Evolutionary conservation across 2,329 filamentous ascomycete genomes (phyloP).

Genomic region (Dothidotthia symphoricarpi): DNA sequence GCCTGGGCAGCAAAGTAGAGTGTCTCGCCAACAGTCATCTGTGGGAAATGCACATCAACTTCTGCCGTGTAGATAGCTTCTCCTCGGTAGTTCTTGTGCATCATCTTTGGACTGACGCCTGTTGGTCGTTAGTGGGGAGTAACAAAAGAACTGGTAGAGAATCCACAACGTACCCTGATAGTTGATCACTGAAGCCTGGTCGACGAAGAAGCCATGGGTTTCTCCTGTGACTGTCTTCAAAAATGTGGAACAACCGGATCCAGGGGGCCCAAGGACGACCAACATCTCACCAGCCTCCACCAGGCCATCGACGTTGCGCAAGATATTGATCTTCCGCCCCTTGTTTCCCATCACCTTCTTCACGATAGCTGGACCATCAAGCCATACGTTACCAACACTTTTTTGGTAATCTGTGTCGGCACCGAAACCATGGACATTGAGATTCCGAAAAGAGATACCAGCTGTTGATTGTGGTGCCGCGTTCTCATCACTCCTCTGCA

Average conservation of each 20-base stretch:
- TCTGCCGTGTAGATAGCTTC: conserved; percentile 87
- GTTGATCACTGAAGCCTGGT: conserved; percentile 70
- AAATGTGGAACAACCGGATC: conserved; percentile 74
- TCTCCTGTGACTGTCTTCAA: conserved; percentile 83
- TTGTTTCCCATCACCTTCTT: conserved; percentile 38
- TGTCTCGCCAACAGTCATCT: conserved; percentile 74
- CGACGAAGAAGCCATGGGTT: conserved; percentile 74
- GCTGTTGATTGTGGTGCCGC: conserved; percentile 46
- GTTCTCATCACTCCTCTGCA: conserved; percentile 45
- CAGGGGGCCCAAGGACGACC: conserved; percentile 69
- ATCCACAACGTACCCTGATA: conserved; percentile 62
- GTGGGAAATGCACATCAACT: conserved; percentile 77
- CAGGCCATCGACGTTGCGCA: conserved; percentile 66
- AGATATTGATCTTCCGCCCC: conserved; percentile 58
- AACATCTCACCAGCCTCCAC: conserved; percentile 72
- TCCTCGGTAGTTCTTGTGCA: conserved; percentile 75
- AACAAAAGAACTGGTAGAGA: background rate
- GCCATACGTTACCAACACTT: conserved; percentile 49
- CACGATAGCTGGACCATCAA: conserved; percentile 42
- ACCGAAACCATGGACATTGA: conserved; percentile 52
- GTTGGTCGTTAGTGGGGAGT: conserved; percentile 9
- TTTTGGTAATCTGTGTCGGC: conserved; percentile 53
- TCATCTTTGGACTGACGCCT: conserved; percentile 68
- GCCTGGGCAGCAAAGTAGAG: conserved; percentile 74
- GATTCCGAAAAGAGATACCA: conserved; percentile 47